Evolutionary conservation across 108 stramenopile genomes (phyloP).

Genomic region (Skeletonema costatum): DNA sequence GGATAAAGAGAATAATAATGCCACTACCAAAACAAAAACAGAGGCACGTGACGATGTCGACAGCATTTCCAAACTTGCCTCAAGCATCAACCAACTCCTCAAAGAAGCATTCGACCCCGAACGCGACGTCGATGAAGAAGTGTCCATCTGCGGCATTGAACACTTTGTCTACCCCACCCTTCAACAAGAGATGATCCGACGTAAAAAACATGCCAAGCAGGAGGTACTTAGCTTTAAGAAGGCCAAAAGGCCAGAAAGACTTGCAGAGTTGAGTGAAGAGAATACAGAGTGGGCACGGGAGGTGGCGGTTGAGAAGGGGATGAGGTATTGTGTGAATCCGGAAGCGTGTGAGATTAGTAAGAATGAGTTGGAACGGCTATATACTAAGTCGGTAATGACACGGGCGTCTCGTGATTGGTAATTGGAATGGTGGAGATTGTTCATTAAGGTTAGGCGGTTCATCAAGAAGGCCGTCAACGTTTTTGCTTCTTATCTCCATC

Average conservation of each 20-base stretch:
- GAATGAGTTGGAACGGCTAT: constrained; percentile 6
- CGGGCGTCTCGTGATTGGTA: too few species aligned
- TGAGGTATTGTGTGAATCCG: constrained; percentile 22
- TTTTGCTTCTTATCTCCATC: too few species aligned
- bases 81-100: too few species aligned
- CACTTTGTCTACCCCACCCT: constrained; percentile 43
- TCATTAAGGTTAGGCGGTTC: too few species aligned
- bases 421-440: too few species aligned
- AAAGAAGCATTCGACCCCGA: constrained; percentile 12
- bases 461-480: too few species aligned
- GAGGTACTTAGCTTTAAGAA: constrained; percentile 24
- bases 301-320: constrained; percentile 41
- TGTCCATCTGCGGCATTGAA: constrained; percentile 43
- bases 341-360: not conserved
- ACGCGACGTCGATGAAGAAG: constrained; percentile 8
- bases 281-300: constrained; percentile 39
- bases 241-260: constrained; percentile 25
- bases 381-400: too few species aligned
- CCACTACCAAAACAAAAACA: not conserved
- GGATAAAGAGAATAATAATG: not conserved
- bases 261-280: constrained; percentile 21
- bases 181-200: constrained; percentile 45
- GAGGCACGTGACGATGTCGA: constrained; percentile 16
- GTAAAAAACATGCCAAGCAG: constrained; percentile 32
- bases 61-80: too few species aligned